Base-by-base conservation (phyloP, 345 rosid genomes). In the Hirschfeldia incana region DNA sequence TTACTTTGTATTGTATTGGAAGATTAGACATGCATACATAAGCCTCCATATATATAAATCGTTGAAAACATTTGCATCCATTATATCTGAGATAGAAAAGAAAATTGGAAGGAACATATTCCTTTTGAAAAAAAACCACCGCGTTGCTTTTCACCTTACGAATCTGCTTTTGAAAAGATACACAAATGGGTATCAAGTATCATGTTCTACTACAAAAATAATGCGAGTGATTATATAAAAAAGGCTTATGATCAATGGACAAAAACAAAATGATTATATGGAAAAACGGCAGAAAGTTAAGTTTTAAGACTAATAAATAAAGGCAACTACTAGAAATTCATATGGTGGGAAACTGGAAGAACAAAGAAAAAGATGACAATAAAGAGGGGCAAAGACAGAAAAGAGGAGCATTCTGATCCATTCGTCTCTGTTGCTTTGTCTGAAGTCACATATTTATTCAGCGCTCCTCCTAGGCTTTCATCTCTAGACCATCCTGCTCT, bases 401-500 rank as follows among this genome's bases (percentile, higher is more conserved):
- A 55, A 59, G 55, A 33, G 0, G 42, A 58, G 30, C 26, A 27
- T 62, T 77, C 21, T 26, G 69, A 73, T 79, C 57, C 74, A 34
- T 34, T 79, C 27, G 36, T 60, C 42, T 55, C 73, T 1, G 1
- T 73, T 58, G 67, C 62, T 57, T 78, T 32, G 73, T 72, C 81
- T 72, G 82, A 79, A 33, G 28, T 46, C 57, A 79, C 78, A 60
- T 73, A 79, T 28, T 73, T 79, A 60, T 73, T 79, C 65, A 73
- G 61, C 42, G 36, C 59, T 67, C 63, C 69, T 44, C 42, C 29
- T n/a, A n/a, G 13, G 55, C 55, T 66, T 49, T 6, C 67, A 57
- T 65, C 69, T 70, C 74, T 64, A 55, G 8, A n/a, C 57, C 7
- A 53, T 55, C 87, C 84, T 70, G 86, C 90, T 74, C 89, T 82